Evolutionary conservation across 768 basidiomycete species (phyloP), one percentile per base, ranked within the genome.

Genomic region (Pleurotus eryngii): DNA sequence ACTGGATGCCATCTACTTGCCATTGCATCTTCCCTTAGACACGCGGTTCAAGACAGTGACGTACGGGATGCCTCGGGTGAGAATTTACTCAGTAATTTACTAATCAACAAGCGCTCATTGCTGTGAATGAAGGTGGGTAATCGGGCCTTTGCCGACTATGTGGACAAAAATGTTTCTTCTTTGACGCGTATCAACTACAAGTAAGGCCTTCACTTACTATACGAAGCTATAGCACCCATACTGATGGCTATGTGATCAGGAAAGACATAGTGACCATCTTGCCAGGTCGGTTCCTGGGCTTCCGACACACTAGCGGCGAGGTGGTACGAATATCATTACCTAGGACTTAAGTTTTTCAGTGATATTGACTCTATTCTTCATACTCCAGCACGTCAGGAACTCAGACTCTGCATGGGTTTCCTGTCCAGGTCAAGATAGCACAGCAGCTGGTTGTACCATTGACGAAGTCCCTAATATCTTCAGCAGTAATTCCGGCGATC

Each of bases 391-490:
- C 64, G 81, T 83, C 60, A 66, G 75, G 56, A 74, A 79, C 40
- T 71, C 70, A 22, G 74, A 71, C 65, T 70, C 2, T 0, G 69
- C 72, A 51, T 89, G 87, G 85, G 68, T 74, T 11, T 63, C 71
- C 11, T 89, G 87, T 60, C 76, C 85, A 11, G 82, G 84, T 5
- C 81, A 87, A 61, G 86, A 87, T 56, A 87, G 87, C 63, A 58
- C 75, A 3, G 80, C 75, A 59, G 57, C 46, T 0, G 63, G 75
- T 59, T 84, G 82, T 65, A 73, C 60, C n/a, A 71, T 74, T 9
- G 80, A 79, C 7, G 74, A 74, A 55, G 79, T 80, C 2, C 67
- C 72, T 0, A 71, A 73, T 22, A 67, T 85, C 58, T 74, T 78
- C 47, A 68, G 59, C 1, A 70, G 75, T 15, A 59, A 80, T 55